phyloP scores from a whole-genome alignment of 805 yeast genomes.

The Pichia deserticola region DNA sequence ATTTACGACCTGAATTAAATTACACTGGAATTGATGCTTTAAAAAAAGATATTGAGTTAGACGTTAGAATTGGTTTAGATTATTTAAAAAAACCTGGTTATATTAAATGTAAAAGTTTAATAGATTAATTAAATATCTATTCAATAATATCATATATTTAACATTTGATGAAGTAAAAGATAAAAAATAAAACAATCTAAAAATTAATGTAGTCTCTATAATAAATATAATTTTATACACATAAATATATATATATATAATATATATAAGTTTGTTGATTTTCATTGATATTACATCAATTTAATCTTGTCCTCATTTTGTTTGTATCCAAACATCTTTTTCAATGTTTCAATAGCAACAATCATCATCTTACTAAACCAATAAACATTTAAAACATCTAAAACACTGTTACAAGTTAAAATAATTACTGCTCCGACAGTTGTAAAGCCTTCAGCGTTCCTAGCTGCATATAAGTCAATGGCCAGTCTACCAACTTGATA shows the following conservation, averaged over 20 bases:
- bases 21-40: constrained; percentile 78
- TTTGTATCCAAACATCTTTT: constrained; percentile 22
- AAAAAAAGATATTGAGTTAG: constrained; percentile 74
- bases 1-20: constrained; percentile 82
- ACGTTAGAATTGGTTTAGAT: constrained; percentile 59
- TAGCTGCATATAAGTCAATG: constrained; percentile 22
- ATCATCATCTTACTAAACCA: constrained; percentile 33
- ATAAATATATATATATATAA: too few species aligned
- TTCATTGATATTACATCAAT: constrained; percentile 19
- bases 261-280: neutral
- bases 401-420: constrained; percentile 25
- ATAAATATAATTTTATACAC: too few species aligned
- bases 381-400: constrained; percentile 29
- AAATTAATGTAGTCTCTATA: too few species aligned
- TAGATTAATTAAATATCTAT: neutral
- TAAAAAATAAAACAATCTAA: too few species aligned
- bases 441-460: constrained; percentile 24
- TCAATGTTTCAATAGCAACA: constrained; percentile 30
- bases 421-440: constrained; percentile 21
- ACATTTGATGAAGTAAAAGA: too few species aligned
- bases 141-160: too few species aligned
- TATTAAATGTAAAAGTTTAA: constrained; percentile 20
- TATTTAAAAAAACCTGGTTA: constrained; percentile 40
- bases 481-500: constrained; percentile 26
- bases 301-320: constrained; percentile 23